These are phyloP conservation scores for Trichophyton simii DNA, from an alignment of 2,329 filamentous ascomycete species.

Conservation along the genomic window DNA sequence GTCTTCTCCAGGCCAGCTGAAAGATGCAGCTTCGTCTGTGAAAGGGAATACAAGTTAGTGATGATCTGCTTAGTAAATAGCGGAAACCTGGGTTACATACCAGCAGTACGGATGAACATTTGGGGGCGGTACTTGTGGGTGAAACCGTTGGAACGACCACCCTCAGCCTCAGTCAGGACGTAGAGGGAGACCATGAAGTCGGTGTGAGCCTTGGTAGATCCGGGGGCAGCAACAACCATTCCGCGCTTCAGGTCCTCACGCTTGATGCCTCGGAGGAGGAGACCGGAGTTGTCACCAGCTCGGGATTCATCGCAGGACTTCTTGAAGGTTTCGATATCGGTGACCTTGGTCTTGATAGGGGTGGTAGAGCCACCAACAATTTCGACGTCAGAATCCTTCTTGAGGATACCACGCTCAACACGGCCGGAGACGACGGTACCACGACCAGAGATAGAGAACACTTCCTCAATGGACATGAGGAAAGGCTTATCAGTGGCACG, in stretches of 20 bases:
- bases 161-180: constrained; percentile 93
- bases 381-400: constrained; percentile 90
- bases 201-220: constrained; percentile 70
- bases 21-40: constrained; percentile 53
- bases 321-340: constrained; percentile 99
- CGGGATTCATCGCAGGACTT: constrained; percentile 96
- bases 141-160: constrained; percentile 94
- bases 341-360: constrained; percentile 96
- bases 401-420: constrained; percentile 88
- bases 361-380: constrained; percentile 73
- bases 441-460: constrained; percentile 82
- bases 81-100: constrained; percentile 41
- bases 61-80: background rate
- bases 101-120: constrained; percentile 87
- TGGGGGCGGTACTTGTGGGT: constrained; percentile 92
- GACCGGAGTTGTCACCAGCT: constrained; percentile 95
- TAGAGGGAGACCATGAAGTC: constrained; percentile 96
- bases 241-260: constrained; percentile 89
- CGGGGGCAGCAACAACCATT: constrained; percentile 84
- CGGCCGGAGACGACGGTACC: constrained; percentile 94
- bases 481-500: constrained; percentile 97
- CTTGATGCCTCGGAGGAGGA: constrained; percentile 88
- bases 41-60: background rate
- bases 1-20: constrained; percentile 79
- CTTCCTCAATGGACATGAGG: constrained; percentile 94